phyloP scores from a whole-genome alignment of 768 basidiomycete species.

The Russula earlei region DNA sequence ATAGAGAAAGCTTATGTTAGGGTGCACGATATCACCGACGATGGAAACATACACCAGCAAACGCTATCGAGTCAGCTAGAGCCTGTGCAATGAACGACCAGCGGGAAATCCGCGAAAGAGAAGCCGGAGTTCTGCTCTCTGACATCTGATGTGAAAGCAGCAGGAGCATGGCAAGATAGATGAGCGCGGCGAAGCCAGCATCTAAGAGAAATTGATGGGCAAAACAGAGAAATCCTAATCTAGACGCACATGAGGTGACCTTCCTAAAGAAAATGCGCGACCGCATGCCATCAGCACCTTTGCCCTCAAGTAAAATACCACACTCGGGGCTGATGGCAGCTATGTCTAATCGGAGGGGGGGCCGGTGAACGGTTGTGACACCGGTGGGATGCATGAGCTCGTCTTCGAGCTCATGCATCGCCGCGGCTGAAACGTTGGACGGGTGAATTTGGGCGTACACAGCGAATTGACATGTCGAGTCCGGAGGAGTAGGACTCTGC shows the following conservation, averaged over 20 bases:
- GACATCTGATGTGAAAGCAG: slow-evolving; percentile 70
- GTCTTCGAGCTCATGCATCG: slow-evolving; percentile 63
- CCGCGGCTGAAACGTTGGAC: slow-evolving; percentile 38
- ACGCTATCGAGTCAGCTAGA: slow-evolving; percentile 72
- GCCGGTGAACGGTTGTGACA: slow-evolving; percentile 45
- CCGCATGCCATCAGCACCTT: slow-evolving; percentile 53
- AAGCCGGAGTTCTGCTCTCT: slow-evolving; percentile 66
- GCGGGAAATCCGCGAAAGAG: slow-evolving; percentile 67
- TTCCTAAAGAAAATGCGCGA: slow-evolving; percentile 35
- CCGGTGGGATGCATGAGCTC: slow-evolving; percentile 72
- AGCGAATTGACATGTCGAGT: slow-evolving; percentile 53
- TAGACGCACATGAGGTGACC: slow-evolving; percentile 33
- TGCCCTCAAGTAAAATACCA: slow-evolving; percentile 61
- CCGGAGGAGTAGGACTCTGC: slow-evolving; percentile 17
- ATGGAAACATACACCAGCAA: slow-evolving; percentile 46
- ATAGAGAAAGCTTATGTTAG: neutral
- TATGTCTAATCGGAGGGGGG: slow-evolving; percentile 50
- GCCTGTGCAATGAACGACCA: slow-evolving; percentile 79
- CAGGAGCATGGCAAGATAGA: slow-evolving; percentile 56
- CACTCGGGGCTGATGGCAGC: slow-evolving; percentile 73
- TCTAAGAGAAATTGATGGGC: slow-evolving; percentile 34
- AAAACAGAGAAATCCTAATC: neutral
- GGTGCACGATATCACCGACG: neutral
- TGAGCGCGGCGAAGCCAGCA: slow-evolving; percentile 57
- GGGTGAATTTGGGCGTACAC: slow-evolving; percentile 59